These are phyloP conservation scores for Daldinia childiae DNA, from an alignment of 495 filamentous ascomycete genomes.

Conservation along the genomic window DNA sequence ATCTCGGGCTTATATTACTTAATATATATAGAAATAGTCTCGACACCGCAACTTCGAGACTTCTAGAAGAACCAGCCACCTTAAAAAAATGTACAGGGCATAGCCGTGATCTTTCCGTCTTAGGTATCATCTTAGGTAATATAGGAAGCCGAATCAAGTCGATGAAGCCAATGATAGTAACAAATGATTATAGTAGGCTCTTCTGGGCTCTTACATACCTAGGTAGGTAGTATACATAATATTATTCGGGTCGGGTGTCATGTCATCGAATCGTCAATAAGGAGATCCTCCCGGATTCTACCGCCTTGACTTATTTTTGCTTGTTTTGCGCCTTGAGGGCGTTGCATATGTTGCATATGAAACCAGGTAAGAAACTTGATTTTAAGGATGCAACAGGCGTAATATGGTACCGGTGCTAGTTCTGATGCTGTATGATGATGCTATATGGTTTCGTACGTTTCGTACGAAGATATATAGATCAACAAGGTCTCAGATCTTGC, in stretches of 20 bases:
- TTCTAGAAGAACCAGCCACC: constrained; percentile 33
- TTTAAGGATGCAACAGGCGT: constrained; percentile 10
- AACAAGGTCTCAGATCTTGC: constrained; percentile 34
- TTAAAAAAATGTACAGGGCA: constrained; percentile 11
- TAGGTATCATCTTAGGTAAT: constrained; percentile 36
- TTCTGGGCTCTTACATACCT: constrained; percentile 2
- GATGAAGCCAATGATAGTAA: constrained; percentile 21
- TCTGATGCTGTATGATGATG: not conserved
- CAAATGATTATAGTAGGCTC: not conserved
- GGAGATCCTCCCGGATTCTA: constrained; percentile 36
- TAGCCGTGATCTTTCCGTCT: constrained; percentile 11
- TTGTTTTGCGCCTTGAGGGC: constrained; percentile 5
- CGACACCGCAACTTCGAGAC: constrained; percentile 38
- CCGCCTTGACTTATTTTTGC: constrained; percentile 23
- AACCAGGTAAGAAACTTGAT: constrained; percentile 40
- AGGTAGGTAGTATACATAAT: not conserved
- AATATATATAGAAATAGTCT: constrained; percentile 11
- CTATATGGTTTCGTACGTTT: constrained; percentile 25
- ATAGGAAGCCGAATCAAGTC: not conserved
- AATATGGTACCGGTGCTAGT: not conserved
- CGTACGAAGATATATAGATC: constrained; percentile 33
- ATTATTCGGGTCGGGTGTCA: constrained; percentile 28
- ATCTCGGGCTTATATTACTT: not conserved
- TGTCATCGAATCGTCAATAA: constrained; percentile 35
- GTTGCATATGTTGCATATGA: constrained; percentile 27